Base-by-base conservation (phyloP, 352 stramenopile species). In the Lagenidium giganteum region DNA sequence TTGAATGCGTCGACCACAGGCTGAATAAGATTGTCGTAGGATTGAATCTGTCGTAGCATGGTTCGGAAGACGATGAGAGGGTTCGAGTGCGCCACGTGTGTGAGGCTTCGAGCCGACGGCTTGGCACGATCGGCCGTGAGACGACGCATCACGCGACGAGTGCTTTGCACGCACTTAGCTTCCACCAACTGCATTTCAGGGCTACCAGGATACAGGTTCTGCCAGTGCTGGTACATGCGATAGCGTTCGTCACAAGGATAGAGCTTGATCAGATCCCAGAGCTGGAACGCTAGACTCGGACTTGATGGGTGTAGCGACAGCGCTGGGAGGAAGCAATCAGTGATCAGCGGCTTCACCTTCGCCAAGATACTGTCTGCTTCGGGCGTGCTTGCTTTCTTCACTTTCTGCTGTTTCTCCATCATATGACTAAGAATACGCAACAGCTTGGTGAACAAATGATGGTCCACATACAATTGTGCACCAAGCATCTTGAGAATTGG, bases 21-120 rank as follows among this genome's bases (percentile, higher is more conserved):
- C 50, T 96, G 72, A 41, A 98, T 97, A 47, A 98, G 64, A 56
- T 98, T 98, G 47, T 98, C 94, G 54, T 98, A 98, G 60, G 90
- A 97, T 61, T 98, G 92, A 61, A 98, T 97, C 61, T 98, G 91
- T 35, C 79, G 81, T 21, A 98, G 61, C 71, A 98, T 97, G 12
- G 88, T 96, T 17, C 78, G 83, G 50, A 97, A 98, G 12, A 97
- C 89, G 11, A 97, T 83, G 18, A 98, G 60, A 16, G 94, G 94
- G 64, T 97, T 97, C 25, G 79, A 92, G 48, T 98, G 90, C 5
- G 88, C 87, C 18, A 93, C 79, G 43, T 97, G 94, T 6, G 82
- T 92, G 18, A 94, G 41, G 24, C 60, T 74, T 6, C 82, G 75
- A 22, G 77, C 79, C 2, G 80, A 92, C 3, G 79, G 58, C 41